These are phyloP conservation scores for Tremella fuciformis DNA, from an alignment of 768 basidiomycete genomes.

Conservation along the genomic window DNA sequence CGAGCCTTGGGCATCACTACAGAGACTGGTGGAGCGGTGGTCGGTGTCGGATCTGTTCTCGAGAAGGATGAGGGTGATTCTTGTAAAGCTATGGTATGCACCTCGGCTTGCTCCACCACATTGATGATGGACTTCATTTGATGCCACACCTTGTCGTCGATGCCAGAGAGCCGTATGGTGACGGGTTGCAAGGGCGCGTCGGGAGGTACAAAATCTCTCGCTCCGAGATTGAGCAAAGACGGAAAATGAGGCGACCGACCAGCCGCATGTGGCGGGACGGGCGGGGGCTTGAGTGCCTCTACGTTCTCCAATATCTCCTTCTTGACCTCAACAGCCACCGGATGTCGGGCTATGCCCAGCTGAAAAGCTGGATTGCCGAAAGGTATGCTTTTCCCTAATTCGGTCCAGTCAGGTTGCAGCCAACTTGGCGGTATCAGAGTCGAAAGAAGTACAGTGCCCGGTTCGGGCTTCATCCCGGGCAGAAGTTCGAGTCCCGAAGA, in stretches of 20 bases:
- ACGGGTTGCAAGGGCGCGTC: constrained; percentile 27
- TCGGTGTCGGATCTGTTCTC: neutral
- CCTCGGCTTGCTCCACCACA: constrained; percentile 19
- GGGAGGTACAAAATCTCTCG: constrained; percentile 25
- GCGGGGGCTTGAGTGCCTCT: neutral
- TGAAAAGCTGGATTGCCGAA: constrained; percentile 28
- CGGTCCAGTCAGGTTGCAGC: constrained; percentile 31
- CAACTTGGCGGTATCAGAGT: constrained; percentile 30
- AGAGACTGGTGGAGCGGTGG: neutral
- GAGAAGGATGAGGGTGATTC: constrained; percentile 11
- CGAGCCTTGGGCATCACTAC: neutral
- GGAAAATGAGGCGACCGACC: neutral
- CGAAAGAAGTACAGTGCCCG: constrained; percentile 34
- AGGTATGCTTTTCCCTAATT: constrained; percentile 28
- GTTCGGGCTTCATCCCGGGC: constrained; percentile 16
- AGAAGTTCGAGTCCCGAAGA: constrained; percentile 14
- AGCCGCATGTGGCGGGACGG: neutral
- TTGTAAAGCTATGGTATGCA: constrained; percentile 15
- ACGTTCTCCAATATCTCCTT: neutral
- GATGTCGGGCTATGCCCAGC: too few relatives aligned
- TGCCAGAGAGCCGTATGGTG: constrained; percentile 30
- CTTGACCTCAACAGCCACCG: neutral
- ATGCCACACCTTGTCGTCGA: constrained; percentile 33
- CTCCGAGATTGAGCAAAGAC: constrained; percentile 26
- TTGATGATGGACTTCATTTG: constrained; percentile 28